Evolutionary conservation across 148 eudicot genomes (phyloP).

Genomic region (Chenopodium quinoa): DNA sequence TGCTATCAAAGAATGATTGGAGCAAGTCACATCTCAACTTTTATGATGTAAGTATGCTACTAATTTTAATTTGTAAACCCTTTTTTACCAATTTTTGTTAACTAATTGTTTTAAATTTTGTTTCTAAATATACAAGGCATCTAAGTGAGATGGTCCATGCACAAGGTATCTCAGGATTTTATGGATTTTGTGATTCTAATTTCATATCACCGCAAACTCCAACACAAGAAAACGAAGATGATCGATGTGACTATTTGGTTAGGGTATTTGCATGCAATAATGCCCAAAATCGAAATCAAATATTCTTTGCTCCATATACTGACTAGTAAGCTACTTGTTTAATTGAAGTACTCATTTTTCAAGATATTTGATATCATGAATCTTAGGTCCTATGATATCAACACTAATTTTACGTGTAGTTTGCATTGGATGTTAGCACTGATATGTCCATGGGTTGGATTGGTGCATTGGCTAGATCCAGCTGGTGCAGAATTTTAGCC

Average conservation of each 20-base stretch:
- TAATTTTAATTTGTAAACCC: background rate
- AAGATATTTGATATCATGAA: too few species aligned
- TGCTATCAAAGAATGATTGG: background rate
- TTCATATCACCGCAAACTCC: background rate
- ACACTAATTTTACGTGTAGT: background rate
- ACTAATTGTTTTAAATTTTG: background rate
- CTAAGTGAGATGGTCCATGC: background rate
- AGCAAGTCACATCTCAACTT: background rate
- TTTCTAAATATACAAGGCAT: background rate
- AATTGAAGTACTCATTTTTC: too few species aligned
- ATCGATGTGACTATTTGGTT: constrained; percentile 4
- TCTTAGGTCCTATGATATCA: too few species aligned
- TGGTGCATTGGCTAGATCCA: constrained; percentile 10
- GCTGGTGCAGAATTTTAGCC: constrained; percentile 4
- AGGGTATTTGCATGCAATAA: background rate
- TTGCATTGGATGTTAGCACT: too few species aligned
- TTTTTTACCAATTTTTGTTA: background rate
- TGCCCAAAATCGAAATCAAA: background rate
- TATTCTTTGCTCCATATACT: background rate
- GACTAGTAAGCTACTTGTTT: background rate
- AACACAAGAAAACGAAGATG: background rate
- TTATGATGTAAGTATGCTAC: background rate
- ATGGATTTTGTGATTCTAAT: background rate
- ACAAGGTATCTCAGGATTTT: background rate
- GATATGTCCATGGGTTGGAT: background rate